Conservation (phyloP, 768 basidiomycete species). For the Asterophora lycoperdoides region DNA sequence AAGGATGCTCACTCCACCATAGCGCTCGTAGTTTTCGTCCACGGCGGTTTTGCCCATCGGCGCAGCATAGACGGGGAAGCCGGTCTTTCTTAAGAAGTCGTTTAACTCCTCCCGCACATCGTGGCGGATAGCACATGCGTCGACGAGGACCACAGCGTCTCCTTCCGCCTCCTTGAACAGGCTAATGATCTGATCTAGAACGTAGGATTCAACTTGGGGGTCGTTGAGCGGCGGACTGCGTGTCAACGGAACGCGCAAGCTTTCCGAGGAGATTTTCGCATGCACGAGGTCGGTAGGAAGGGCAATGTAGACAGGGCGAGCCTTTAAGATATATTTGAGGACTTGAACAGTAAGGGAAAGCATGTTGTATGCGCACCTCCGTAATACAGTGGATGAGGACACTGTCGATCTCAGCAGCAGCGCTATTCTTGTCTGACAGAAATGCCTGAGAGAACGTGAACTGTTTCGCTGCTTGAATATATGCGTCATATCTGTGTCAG, state of each 20-base stretch:
- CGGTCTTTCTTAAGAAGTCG: conserved; percentile 59
- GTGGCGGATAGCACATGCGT: conserved; percentile 77
- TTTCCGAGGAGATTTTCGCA: conserved; percentile 58
- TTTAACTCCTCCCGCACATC: conserved; percentile 57
- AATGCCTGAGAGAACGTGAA: conserved; percentile 68
- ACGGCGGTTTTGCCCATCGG: conserved; percentile 82
- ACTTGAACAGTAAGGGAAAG: background rate
- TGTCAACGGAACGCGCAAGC: conserved; percentile 56
- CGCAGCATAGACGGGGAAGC: conserved; percentile 68
- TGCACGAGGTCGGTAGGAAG: conserved; percentile 82
- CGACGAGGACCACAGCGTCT: conserved; percentile 72
- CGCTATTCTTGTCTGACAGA: conserved; percentile 48
- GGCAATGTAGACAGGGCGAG: conserved; percentile 83
- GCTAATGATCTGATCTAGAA: conserved; percentile 67
- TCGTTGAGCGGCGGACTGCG: conserved; percentile 50
- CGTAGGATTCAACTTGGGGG: conserved; percentile 56
- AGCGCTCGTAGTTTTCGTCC: conserved; percentile 65
- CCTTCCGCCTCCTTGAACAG: conserved; percentile 60
- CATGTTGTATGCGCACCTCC: conserved; percentile 26
- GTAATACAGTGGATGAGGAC: conserved; percentile 67
- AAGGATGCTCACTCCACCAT: conserved; percentile 63
- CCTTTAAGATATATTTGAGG: conserved; percentile 32
- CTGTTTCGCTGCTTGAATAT: conserved; percentile 67
- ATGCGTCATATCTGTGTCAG: conserved; percentile 66
- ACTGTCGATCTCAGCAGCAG: conserved; percentile 73